Base-by-base conservation (phyloP, 1,284 basidiomycete genomes). In the Trametes hirsuta region DNA sequence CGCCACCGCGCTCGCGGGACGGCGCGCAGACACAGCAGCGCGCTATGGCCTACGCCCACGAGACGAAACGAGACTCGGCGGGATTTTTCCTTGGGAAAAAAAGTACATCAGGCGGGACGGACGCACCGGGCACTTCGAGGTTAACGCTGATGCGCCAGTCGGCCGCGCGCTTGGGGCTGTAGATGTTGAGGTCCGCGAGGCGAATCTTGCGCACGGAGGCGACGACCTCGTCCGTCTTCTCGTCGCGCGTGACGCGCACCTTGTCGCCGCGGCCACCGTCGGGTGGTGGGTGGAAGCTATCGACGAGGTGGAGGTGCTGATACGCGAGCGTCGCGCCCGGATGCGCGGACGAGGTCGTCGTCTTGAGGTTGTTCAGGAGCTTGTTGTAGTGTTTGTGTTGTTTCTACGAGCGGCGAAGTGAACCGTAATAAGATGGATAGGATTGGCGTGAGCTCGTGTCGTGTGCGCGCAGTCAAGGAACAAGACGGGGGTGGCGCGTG, bases 71-170 rank as follows among this genome's bases (percentile, higher is more conserved):
- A 18, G 15, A 34, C 37, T 25, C 4, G 22, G 12, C 18, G 4
- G 22, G 3, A 37, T 40, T 30, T 8, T 30, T 8, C 8, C 30
- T 18, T 18, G 18, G 1, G 18, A 18, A 18, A 30, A 30, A 30
- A 30, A 5, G 8, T 30, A 30, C 8, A 30, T 30, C 8, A 30
- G 8, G 30, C 30, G 30, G 48, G 15, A 37, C 8, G 42, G 14
- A 76, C 84, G 59, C 64, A 90, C 90, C 81, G 37, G 87, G 86
- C 22, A 90, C 81, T 83, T 99, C 97, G 22, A 92, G 74, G 72
- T 87, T 98, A 24, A 98, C 91, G 69, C 92, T 95, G 21, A 99
- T 83, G 53, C 97, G 81, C 89, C 94, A 98, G 76, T 99, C 97
- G 52, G 93, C 94, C 1, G 79, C 73, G 44, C 89, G 79, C 70